phyloP scores from a whole-genome alignment of 2,329 filamentous ascomycete genomes.

The Westerdykella sp. region DNA sequence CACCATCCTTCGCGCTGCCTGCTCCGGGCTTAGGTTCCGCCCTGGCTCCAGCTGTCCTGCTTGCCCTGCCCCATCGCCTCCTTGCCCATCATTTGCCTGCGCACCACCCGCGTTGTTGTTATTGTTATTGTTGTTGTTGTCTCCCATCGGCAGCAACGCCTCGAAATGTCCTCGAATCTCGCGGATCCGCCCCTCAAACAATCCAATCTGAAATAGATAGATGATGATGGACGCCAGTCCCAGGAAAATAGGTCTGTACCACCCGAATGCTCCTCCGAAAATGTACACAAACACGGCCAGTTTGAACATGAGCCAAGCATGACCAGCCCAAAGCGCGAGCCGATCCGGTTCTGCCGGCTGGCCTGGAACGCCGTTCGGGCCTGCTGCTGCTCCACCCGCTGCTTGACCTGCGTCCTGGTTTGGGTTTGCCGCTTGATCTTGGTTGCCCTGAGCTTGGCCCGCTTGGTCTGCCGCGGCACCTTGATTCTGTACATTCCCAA shows the following conservation, averaged over 20 bases:
- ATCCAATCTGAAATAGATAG: conserved; percentile 39
- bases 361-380: background rate
- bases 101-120: background rate
- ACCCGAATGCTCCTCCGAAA: conserved; percentile 43
- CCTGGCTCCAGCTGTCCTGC: conserved; percentile 4
- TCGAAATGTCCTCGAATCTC: conserved; percentile 41
- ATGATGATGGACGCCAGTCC: conserved; percentile 36
- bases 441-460: conserved; percentile 7
- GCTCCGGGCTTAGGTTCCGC: conserved; percentile 35
- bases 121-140: conserved; percentile 11
- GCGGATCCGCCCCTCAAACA: conserved; percentile 38
- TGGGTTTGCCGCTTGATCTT: conserved; percentile 11
- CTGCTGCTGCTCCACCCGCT: background rate
- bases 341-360: conserved; percentile 18
- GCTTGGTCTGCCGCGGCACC: conserved; percentile 8
- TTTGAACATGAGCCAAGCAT: conserved; percentile 54
- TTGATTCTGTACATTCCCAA: background rate
- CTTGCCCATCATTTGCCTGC: background rate
- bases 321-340: conserved; percentile 24
- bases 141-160: conserved; percentile 32
- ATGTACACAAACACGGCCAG: conserved; percentile 55
- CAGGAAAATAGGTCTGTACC: conserved; percentile 38
- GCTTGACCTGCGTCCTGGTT: conserved; percentile 9
- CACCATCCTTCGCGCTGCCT: conserved; percentile 38
- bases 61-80: conserved; percentile 1